Percentiles rank a stretch among this genome's conserved stretches.
Evolutionary conservation across 2,329 filamentous ascomycete species (phyloP).

Genomic region (Sclerotinia minor): DNA sequence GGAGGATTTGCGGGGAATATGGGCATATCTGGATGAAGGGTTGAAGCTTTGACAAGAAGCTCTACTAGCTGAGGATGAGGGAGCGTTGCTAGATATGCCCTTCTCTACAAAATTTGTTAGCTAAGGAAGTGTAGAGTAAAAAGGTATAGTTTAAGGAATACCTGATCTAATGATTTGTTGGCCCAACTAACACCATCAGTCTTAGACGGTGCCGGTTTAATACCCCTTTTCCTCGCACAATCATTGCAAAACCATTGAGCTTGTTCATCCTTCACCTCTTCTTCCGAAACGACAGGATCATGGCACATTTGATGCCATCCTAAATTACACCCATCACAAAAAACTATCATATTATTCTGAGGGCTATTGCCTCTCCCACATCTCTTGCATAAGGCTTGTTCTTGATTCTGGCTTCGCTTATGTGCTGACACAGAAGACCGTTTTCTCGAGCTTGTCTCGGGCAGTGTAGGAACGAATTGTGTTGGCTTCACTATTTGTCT

Average conservation of each 20-base stretch:
- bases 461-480: slow-evolving; percentile 59
- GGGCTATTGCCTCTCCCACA: slow-evolving; percentile 74
- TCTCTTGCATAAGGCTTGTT: slow-evolving; percentile 66
- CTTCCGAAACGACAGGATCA: slow-evolving; percentile 69
- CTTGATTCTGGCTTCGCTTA: slow-evolving; percentile 58
- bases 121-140: slow-evolving; percentile 6
- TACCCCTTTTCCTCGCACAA: slow-evolving; percentile 55
- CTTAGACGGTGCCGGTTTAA: slow-evolving; percentile 42
- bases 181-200: slow-evolving; percentile 36
- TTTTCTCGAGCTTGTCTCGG: slow-evolving; percentile 46
- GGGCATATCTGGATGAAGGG: slow-evolving; percentile 63
- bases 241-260: slow-evolving; percentile 70
- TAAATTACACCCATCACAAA: slow-evolving; percentile 78
- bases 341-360: slow-evolving; percentile 76
- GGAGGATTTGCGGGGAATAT: slow-evolving; percentile 53
- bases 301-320: slow-evolving; percentile 84
- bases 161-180: slow-evolving; percentile 45
- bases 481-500: slow-evolving; percentile 68
- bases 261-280: slow-evolving; percentile 64
- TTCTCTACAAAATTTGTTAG: slow-evolving; percentile 50
- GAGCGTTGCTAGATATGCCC: slow-evolving; percentile 61
- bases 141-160: slow-evolving; percentile 33
- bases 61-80: slow-evolving; percentile 62
- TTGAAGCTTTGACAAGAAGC: slow-evolving; percentile 62
- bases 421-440: slow-evolving; percentile 40